Evolutionary conservation across 345 rosid genomes (phyloP), one percentile per base, ranked within the genome.

Genomic region (Rhizophora apiculata): DNA sequence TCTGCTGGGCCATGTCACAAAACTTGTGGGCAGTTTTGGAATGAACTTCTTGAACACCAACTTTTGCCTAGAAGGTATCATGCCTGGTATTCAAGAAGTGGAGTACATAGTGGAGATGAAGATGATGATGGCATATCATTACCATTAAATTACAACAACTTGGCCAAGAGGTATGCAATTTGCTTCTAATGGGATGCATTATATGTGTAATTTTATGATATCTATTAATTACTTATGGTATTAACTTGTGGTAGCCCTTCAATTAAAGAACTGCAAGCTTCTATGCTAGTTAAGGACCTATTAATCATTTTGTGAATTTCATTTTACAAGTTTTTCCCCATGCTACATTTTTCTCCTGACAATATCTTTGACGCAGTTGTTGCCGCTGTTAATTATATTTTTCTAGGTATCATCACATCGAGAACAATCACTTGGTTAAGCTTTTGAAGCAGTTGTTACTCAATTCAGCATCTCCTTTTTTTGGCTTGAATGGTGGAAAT

Each of bases 31-130:
- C 92, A 85, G 69, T 75, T 92, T 72, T 88, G 84, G 90, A 86
- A 87, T 78, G 99, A 96, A 79, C 89, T 96, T 70, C 85, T 90
- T 69, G 97, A 96, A 65, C 88, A 90, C 74, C 91, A 92, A 78
- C 93, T 96, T 77, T 81, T 96, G 69, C 99, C 99, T 30, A 82
- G 98, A 85, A 90, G 99, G 80, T 96, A 86, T 76, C 98, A 96
- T 85, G 91, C 97, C 68, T 88, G 95, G 96, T 92, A 90, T 84
- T 89, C 99, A 18, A 86, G 99, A 82, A 83, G 63, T 73, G 95
- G 98, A 54, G 76, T 68, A 77, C 82, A 48, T 65, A 88, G 85
- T 48, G 86, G 89, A 52, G 86, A 88, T 72, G 92, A 82, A 76
- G 81, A 85, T 73, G 97, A 92, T 82, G 93, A 87, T 82, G 96